Conservation (phyloP, 23 red algal genomes). For the Gracilaria gracilis region DNA sequence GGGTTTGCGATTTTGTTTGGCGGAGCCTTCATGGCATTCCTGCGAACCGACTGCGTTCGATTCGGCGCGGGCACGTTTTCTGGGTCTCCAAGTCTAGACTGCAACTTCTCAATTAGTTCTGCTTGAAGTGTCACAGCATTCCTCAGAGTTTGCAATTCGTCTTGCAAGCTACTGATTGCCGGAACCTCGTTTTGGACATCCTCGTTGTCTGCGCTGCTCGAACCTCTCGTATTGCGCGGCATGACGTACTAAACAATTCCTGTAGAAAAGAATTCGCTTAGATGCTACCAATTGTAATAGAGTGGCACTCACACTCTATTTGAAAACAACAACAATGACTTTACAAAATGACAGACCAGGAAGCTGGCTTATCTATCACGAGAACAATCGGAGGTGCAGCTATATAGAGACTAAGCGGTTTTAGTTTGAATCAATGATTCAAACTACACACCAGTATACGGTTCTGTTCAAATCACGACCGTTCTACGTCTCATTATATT, state of each 20-base stretch:
- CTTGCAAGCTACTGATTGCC: background rate
- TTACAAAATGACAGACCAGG: too few relatives aligned
- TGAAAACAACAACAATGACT: too few relatives aligned
- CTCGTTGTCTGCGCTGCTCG: background rate
- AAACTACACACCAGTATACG: too few relatives aligned
- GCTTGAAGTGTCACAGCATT: background rate
- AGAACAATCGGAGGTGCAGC: background rate
- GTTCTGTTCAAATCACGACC: too few relatives aligned
- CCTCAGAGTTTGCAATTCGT: background rate
- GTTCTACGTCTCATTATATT: too few relatives aligned
- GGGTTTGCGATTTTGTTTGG: conserved; percentile 16
- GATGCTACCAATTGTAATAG: too few relatives aligned
- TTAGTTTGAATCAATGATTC: too few relatives aligned
- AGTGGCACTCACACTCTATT: too few relatives aligned
- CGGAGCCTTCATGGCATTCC: background rate
- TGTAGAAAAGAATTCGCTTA: conserved; percentile 21
- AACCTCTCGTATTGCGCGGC: background rate
- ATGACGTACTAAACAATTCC: background rate
- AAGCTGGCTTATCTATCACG: too few relatives aligned
- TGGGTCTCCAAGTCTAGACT: background rate
- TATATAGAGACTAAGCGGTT: too few relatives aligned
- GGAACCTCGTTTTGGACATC: background rate
- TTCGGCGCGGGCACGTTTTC: background rate
- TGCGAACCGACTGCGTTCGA: background rate
- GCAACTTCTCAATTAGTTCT: background rate